These are phyloP conservation scores for Chaetomiaceae sp. DNA, from an alignment of 2,329 filamentous ascomycete species.

Conservation along the genomic window DNA sequence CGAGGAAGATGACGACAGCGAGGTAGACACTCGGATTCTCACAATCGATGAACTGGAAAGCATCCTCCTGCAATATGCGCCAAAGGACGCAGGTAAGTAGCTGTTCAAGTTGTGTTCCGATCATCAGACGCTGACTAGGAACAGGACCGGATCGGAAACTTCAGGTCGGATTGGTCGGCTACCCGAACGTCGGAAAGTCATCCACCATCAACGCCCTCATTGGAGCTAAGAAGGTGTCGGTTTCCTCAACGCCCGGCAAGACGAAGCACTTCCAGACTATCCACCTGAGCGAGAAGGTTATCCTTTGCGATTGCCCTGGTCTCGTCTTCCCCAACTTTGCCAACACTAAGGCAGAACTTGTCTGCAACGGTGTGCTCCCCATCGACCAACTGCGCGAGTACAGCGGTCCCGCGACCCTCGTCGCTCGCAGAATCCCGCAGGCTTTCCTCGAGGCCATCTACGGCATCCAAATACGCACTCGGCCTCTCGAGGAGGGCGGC, in stretches of 20 bases:
- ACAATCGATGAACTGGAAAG: slow-evolving; percentile 90
- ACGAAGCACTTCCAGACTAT: slow-evolving; percentile 99
- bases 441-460: slow-evolving; percentile 88
- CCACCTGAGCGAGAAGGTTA: slow-evolving; percentile 80
- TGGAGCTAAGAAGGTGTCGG: slow-evolving; percentile 96
- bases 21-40: slow-evolving; percentile 70
- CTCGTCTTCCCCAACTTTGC: slow-evolving; percentile 98
- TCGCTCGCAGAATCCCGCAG: slow-evolving; percentile 81
- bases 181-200: slow-evolving; percentile 98
- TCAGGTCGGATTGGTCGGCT: slow-evolving; percentile 89
- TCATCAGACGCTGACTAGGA: background rate
- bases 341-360: slow-evolving; percentile 90
- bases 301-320: slow-evolving; percentile 96
- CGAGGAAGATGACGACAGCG: slow-evolving; percentile 34
- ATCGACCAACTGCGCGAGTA: slow-evolving; percentile 96
- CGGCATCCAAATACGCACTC: slow-evolving; percentile 79
- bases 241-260: slow-evolving; percentile 94
- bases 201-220: slow-evolving; percentile 99
- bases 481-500: slow-evolving; percentile 85
- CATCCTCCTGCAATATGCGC: slow-evolving; percentile 72
- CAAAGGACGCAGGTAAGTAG: slow-evolving; percentile 46
- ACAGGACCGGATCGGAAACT: slow-evolving; percentile 60
- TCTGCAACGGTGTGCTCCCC: slow-evolving; percentile 89
- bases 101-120: too few relatives aligned
- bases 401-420: slow-evolving; percentile 77